Conservation (phyloP, 352 stramenopile species). For the Phytophthora sansomeana region DNA sequence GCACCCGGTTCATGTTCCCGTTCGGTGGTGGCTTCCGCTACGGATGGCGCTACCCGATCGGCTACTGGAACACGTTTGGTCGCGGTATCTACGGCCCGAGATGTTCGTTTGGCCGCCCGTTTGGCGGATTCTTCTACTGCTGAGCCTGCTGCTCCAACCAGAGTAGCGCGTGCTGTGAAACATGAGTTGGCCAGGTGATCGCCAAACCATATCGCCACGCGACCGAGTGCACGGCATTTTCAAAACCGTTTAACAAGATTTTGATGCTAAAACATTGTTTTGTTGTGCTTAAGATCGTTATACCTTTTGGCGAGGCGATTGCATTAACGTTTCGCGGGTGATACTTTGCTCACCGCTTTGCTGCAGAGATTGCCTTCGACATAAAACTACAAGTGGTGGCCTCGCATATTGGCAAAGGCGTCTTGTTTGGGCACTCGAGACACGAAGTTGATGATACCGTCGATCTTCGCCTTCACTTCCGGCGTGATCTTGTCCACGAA, state of each 20-base stretch:
- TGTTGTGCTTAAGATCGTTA: too few relatives aligned
- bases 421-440: not conserved
- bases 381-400: constrained; percentile 16
- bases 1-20: constrained; percentile 44
- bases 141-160: too few relatives aligned
- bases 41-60: constrained; percentile 52
- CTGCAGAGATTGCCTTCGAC: too few relatives aligned
- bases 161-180: too few relatives aligned
- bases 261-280: too few relatives aligned
- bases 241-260: too few relatives aligned
- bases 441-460: constrained; percentile 7
- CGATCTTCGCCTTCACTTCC: constrained; percentile 7
- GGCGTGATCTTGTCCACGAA: constrained; percentile 13
- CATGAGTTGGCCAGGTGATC: too few relatives aligned
- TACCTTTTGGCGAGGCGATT: too few relatives aligned
- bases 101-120: constrained; percentile 40
- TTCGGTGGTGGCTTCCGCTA: constrained; percentile 38
- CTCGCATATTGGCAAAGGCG: not conserved
- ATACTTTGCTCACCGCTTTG: too few relatives aligned
- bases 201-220: too few relatives aligned
- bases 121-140: constrained; percentile 55
- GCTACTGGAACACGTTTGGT: constrained; percentile 52
- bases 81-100: constrained; percentile 34
- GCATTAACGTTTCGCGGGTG: too few relatives aligned
- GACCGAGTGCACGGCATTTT: too few relatives aligned